Percentiles rank a stretch among this genome's conserved stretches.
phyloP scores from a whole-genome alignment of 2,329 filamentous ascomycete species.

The Davidsoniella eucalypti region DNA sequence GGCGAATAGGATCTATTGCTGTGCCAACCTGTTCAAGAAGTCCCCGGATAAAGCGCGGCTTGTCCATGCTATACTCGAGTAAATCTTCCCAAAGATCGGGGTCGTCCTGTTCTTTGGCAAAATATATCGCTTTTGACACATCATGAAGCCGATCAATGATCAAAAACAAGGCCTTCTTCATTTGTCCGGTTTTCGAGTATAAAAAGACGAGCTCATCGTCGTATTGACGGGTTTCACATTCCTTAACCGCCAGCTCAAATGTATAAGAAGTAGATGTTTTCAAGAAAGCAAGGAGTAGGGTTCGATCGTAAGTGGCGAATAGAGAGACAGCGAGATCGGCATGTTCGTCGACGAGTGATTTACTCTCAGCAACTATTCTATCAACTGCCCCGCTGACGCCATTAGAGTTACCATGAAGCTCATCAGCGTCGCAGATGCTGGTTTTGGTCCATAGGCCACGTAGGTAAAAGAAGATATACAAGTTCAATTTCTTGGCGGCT shows the following conservation, averaged over 20 bases:
- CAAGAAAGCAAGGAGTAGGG: constrained; percentile 72
- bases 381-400: constrained; percentile 24
- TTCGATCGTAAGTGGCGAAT: constrained; percentile 69
- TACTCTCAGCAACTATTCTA: constrained; percentile 39
- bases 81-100: constrained; percentile 90
- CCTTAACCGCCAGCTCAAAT: constrained; percentile 62
- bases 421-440: constrained; percentile 35
- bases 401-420: not conserved
- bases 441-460: constrained; percentile 57
- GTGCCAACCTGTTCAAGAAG: constrained; percentile 89
- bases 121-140: constrained; percentile 81
- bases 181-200: constrained; percentile 87
- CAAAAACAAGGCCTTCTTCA: constrained; percentile 75
- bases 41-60: constrained; percentile 82
- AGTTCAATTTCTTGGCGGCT: constrained; percentile 43
- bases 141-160: constrained; percentile 90
- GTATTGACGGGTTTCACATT: constrained; percentile 68
- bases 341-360: constrained; percentile 65
- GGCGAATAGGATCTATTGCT: constrained; percentile 76
- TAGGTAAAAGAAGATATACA: constrained; percentile 87
- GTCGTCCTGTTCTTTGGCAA: constrained; percentile 86
- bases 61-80: constrained; percentile 92
- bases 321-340: constrained; percentile 74
- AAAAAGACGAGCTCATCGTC: constrained; percentile 91
- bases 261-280: constrained; percentile 71